Evolutionary conservation across 2,329 filamentous ascomycete genomes (phyloP), one percentile per base, ranked within the genome.

Genomic region (Fusarium verticillioides): DNA sequence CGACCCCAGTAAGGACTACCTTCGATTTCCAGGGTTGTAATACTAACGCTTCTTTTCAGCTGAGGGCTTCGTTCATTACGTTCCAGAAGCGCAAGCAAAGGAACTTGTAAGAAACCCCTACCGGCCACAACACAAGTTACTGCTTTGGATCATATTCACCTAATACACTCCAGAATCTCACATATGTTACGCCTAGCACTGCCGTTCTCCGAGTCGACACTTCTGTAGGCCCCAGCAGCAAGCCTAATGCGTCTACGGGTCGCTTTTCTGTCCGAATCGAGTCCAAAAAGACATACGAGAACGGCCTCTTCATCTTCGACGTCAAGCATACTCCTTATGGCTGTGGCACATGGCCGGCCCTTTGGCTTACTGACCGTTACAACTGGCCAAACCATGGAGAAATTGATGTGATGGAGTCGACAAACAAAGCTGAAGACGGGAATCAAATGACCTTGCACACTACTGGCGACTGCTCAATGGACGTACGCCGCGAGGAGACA

Each of bases 301-400:
- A 78, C n/a, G 91, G 90, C 1, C 86, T 92, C n/a, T 92, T 92
- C 81, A 83, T 92, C 75, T 92, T 92, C 75, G 90, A 92, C 77
- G 84, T 92, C 72, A 84, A 87, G 68, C 90, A 92, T 80, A 88
- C 88, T 0, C 91, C 90, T 1, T 88, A 85, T 75, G 90, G 89
- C 46, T 92, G 90, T 76, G 89, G 85, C 7, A 89, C 87, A 28
- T 93, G 89, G 91, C 89, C 90, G 4, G 87, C 91, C 0, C 84
- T 93, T 16, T 93, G 91, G 91, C 83, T 93, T 11, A 84, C 85
- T 1, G 91, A 93, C 78, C 82, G 85, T 2, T 81, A 78, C 73
- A 86, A 90, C 81, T 91, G 91, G 91, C 91, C 91, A 7, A 74
- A 79, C 9, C 85, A 92, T 71, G 91, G 91, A 66, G 91, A 93